Evolutionary conservation across 306 rosid species (phyloP).

Genomic region (Astragalus membranaceus): DNA sequence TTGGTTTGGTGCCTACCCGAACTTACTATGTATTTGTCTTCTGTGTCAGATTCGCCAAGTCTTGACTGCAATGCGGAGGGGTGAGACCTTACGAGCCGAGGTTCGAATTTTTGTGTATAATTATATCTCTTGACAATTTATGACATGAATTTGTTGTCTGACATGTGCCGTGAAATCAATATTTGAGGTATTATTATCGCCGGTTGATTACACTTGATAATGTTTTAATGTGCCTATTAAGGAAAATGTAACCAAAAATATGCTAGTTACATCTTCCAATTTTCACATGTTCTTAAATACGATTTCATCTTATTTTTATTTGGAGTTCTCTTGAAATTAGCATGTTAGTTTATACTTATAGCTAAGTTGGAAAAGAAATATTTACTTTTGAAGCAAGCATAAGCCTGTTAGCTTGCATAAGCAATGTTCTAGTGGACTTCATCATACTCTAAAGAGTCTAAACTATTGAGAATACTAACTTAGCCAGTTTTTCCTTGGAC

Average conservation of each 20-base stretch:
- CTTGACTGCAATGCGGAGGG: constrained; percentile 83
- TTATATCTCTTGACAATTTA: constrained; percentile 9
- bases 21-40: constrained; percentile 19
- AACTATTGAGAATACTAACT: constrained; percentile 13
- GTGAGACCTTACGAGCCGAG: constrained; percentile 78
- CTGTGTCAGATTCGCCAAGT: constrained; percentile 87
- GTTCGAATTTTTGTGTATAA: constrained; percentile 39
- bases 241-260: background rate
- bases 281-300: background rate
- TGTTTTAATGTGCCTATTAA: background rate
- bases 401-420: constrained; percentile 10
- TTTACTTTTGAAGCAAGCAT: constrained; percentile 13
- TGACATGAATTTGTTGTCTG: background rate
- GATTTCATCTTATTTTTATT: background rate
- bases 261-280: background rate
- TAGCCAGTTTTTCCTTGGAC: constrained; percentile 7
- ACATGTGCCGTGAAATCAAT: constrained; percentile 6
- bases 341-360: background rate
- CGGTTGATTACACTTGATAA: constrained; percentile 6
- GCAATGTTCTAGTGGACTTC: background rate
- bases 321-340: background rate
- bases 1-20: constrained; percentile 17
- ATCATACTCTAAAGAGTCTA: background rate
- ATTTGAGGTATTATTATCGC: constrained; percentile 4
- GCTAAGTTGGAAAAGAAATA: background rate